Base-by-base conservation (phyloP, 139 green algal species). In the Coccomyxa sp. region DNA sequence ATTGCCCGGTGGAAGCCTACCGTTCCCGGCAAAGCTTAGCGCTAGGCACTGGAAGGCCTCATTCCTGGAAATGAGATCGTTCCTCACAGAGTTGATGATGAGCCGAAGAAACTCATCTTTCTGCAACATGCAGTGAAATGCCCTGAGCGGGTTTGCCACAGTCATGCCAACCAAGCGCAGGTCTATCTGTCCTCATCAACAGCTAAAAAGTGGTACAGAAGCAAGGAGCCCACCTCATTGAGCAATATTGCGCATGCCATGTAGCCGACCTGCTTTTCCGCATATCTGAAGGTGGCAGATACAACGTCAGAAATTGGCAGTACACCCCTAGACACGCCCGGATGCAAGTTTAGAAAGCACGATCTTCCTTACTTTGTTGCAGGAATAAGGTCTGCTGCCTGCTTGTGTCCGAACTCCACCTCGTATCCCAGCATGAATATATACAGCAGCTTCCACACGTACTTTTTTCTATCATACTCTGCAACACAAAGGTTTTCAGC, bases 371-470 rank as follows among this genome's bases (percentile, higher is more conserved):
- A 99, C 90, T 98, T 98, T 11, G 85, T 82, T 7, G 92, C 89
- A 25, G 95, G 94, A 63, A 99, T 98, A 16, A 99, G 93, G 83
- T 97, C 93, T 57, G 94, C 92, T 13, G 97, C 97, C 82, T 99
- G 95, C 89, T 97, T 97, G 87, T 99, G 96, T 0, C 97, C 97
- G 89, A 99, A 99, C 78, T 99, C 96, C 32, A 99, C 95, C 75
- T 98, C 92, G 83, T 99, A 99, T 16, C 97, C 97, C 76, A 99
- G 91, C 95, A 99, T 98, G 87, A 96, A 96, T 31, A 98, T 98
- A 88, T 99, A 99, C 16, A 99, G 91, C 77, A 99, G 93, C 91
- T 99, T 99, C 96, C 96, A 99, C 18, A 99, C 93, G 88, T 99
- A 99, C 89, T 99, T 99, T 67, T 98, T 97, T 77, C 94, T 92